phyloP scores from a whole-genome alignment of 2,329 filamentous ascomycete species.

The Aureobasidium lini region DNA sequence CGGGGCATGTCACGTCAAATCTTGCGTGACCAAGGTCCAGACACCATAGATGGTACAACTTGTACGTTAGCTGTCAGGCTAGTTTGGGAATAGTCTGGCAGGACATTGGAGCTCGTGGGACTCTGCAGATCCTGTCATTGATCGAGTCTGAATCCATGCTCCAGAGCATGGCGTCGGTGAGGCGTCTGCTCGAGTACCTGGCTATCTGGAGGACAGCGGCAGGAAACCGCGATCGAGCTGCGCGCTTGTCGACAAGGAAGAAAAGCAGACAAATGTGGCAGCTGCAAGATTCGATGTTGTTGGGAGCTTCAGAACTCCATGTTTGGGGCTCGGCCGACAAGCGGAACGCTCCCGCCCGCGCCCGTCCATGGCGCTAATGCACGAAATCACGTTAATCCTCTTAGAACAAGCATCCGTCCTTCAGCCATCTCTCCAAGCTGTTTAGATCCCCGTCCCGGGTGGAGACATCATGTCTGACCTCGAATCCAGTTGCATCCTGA shows the following conservation, averaged over 20 bases:
- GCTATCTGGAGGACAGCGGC: not conserved
- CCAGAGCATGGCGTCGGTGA: not conserved
- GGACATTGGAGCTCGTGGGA: slow-evolving; percentile 1
- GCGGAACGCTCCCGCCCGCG: slow-evolving; percentile 1
- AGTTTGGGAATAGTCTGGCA: slow-evolving; percentile 6
- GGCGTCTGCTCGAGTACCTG: not conserved
- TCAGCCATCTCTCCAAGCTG: slow-evolving; percentile 1
- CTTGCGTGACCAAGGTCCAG: not conserved
- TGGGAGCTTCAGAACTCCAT: not conserved
- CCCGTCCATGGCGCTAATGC: not conserved
- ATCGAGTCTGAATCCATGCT: slow-evolving; percentile 8
- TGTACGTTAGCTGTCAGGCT: slow-evolving; percentile 12
- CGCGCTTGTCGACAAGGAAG: not conserved
- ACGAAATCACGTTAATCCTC: slow-evolving; percentile 3
- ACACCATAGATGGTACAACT: not conserved
- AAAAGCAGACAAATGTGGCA: not conserved
- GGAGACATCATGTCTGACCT: slow-evolving; percentile 1
- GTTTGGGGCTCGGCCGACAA: not conserved
- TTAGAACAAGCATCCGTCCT: not conserved
- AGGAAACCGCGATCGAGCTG: not conserved
- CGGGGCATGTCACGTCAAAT: slow-evolving; percentile 11
- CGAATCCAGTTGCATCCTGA: slow-evolving; percentile 1
- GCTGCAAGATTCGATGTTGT: slow-evolving; percentile 9
- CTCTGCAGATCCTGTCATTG: slow-evolving; percentile 4
- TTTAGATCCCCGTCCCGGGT: not conserved